These are phyloP conservation scores for Linderniella brevidens DNA, from an alignment of 257 asterid genomes.

Conservation along the genomic window DNA sequence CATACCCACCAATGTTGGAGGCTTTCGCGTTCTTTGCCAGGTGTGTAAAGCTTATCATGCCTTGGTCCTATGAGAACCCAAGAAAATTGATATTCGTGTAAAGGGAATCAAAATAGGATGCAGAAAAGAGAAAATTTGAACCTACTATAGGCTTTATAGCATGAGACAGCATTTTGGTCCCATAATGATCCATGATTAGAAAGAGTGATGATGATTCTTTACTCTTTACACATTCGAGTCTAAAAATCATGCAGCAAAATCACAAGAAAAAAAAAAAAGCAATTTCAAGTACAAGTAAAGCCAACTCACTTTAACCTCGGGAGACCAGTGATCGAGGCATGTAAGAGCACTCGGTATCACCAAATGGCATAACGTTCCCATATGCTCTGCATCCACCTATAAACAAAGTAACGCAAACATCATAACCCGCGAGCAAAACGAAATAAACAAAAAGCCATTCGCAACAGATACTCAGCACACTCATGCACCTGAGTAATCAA, in stretches of 20 bases:
- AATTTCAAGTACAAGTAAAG: not conserved
- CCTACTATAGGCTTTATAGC: slow-evolving; percentile 1
- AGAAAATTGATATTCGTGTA: slow-evolving; percentile 9
- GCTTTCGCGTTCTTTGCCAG: slow-evolving; percentile 48
- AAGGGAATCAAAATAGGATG: slow-evolving; percentile 1
- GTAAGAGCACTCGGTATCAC: slow-evolving; percentile 80
- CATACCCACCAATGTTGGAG: slow-evolving; percentile 61
- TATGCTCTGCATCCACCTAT: slow-evolving; percentile 55
- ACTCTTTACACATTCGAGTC: no score
- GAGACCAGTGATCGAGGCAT: slow-evolving; percentile 96
- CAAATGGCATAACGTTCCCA: slow-evolving; percentile 65
- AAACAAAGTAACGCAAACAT: slow-evolving; percentile 10
- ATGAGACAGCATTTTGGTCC: not conserved
- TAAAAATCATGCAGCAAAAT: not conserved
- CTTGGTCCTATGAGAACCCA: slow-evolving; percentile 51
- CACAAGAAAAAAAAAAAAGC: not conserved
- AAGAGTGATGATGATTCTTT: not conserved
- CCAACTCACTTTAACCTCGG: slow-evolving; percentile 68
- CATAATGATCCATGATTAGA: slow-evolving; percentile 4
- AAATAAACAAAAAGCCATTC: not conserved
- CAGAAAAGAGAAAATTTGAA: not conserved
- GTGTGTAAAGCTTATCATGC: slow-evolving; percentile 74
- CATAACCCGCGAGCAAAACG: slow-evolving; percentile 4
- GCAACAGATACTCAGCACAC: slow-evolving; percentile 1
- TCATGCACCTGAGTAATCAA: slow-evolving; percentile 47